Evolutionary conservation across 495 filamentous ascomycete species (phyloP).

Genomic region (Thermothielavioides terrestris): DNA sequence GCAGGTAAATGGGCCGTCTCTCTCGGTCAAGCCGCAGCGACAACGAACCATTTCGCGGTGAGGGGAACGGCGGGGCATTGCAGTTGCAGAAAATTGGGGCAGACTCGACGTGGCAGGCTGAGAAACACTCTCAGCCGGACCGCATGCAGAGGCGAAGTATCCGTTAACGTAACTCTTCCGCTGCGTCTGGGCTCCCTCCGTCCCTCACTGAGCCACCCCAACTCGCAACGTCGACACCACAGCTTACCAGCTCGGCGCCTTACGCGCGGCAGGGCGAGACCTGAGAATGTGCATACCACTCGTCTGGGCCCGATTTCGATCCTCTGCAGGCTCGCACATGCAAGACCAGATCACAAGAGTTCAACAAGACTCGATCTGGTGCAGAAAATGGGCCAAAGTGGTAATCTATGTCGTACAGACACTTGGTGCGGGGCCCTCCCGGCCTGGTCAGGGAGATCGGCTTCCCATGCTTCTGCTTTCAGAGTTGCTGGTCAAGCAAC

Average conservation of each 20-base stretch:
- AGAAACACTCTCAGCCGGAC: background rate
- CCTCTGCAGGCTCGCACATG: background rate
- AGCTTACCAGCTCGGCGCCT: constrained; percentile 1
- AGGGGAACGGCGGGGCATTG: background rate
- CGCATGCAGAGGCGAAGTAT: background rate
- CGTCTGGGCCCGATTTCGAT: background rate
- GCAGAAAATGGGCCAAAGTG: no score
- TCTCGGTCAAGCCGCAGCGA: background rate
- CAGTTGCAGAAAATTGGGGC: constrained; percentile 7
- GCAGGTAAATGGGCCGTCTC: no score
- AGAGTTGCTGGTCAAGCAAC: background rate
- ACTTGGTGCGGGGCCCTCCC: no score
- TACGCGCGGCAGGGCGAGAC: background rate
- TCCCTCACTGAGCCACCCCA: constrained; percentile 2
- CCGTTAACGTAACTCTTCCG: no score
- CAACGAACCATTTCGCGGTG: background rate
- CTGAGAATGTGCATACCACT: no score
- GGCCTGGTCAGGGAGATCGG: background rate
- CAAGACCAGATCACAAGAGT: background rate
- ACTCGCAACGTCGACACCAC: background rate
- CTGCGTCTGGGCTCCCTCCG: no score
- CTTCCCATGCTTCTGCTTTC: background rate
- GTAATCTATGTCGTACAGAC: no score
- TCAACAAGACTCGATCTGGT: background rate
- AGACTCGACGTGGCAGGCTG: constrained; percentile 9